These are phyloP conservation scores for Rhynchosporium agropyri DNA, from an alignment of 2,329 filamentous ascomycete genomes.

Conservation along the genomic window DNA sequence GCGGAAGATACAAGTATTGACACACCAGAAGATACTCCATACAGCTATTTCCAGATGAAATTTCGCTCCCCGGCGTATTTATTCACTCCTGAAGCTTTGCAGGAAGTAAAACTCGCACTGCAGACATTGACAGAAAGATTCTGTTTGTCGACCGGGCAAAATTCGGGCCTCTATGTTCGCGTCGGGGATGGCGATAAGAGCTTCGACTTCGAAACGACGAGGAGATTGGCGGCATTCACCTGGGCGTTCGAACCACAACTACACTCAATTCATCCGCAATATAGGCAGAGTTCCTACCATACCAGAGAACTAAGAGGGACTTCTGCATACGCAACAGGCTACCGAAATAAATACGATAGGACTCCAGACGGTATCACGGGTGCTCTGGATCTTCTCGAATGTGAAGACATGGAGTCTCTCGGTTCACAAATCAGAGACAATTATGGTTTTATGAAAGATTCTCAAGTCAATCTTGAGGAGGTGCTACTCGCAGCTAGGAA, in stretches of 20 bases:
- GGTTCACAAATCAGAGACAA: not conserved
- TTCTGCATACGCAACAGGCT: constrained; percentile 11
- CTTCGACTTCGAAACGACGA: constrained; percentile 34
- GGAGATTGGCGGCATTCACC: constrained; percentile 37
- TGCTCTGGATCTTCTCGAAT: not conserved
- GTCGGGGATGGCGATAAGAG: constrained; percentile 36
- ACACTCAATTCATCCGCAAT: constrained; percentile 34
- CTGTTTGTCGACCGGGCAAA: constrained; percentile 32
- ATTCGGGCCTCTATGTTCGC: constrained; percentile 41
- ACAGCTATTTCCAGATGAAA: constrained; percentile 25
- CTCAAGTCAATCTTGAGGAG: not conserved
- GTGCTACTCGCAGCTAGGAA: not conserved
- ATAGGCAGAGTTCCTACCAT: not conserved
- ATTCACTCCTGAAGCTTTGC: constrained; percentile 19
- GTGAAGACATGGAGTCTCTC: not conserved
- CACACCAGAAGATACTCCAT: constrained; percentile 8
- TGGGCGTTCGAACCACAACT: constrained; percentile 40
- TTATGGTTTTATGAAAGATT: not conserved
- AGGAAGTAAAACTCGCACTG: constrained; percentile 21
- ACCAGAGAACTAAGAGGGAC: constrained; percentile 6
- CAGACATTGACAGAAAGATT: constrained; percentile 26
- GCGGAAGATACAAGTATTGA: constrained; percentile 14
- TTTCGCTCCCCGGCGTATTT: constrained; percentile 30
- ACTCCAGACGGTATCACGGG: not conserved
- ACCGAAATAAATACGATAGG: not conserved